These are phyloP conservation scores for Phytophthora crassamura DNA, from an alignment of 352 stramenopile species.

Conservation along the genomic window DNA sequence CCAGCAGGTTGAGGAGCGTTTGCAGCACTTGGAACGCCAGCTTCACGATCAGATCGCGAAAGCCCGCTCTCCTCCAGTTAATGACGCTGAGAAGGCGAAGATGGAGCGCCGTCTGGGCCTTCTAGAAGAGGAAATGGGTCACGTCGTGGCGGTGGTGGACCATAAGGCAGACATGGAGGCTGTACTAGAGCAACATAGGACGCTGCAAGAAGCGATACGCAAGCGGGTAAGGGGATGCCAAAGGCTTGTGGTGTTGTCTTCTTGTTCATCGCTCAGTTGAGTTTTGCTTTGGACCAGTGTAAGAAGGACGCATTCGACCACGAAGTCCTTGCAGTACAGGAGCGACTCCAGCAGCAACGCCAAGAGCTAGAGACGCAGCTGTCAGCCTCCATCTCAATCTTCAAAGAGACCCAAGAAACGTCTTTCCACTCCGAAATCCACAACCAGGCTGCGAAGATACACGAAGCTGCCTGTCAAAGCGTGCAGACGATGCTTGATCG, in stretches of 20 bases:
- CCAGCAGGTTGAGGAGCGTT: slow-evolving; percentile 14
- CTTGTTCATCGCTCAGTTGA: no score
- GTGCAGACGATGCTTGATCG: slow-evolving; percentile 10
- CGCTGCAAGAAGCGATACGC: slow-evolving; percentile 50
- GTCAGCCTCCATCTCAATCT: slow-evolving; percentile 7
- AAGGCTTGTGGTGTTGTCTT: neutral
- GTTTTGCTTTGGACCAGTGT: slow-evolving; percentile 34
- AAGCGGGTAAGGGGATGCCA: slow-evolving; percentile 40
- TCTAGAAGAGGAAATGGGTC: slow-evolving; percentile 64
- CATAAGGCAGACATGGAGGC: slow-evolving; percentile 51
- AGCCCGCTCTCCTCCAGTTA: slow-evolving; percentile 5
- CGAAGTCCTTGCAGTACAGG: slow-evolving; percentile 49
- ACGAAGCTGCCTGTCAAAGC: slow-evolving; percentile 5
- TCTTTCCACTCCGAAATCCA: slow-evolving; percentile 25
- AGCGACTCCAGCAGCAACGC: slow-evolving; percentile 35
- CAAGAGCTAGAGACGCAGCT: slow-evolving; percentile 31
- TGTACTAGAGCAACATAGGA: slow-evolving; percentile 38
- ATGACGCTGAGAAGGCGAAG: slow-evolving; percentile 28
- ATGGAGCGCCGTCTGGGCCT: slow-evolving; percentile 49
- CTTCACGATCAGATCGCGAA: slow-evolving; percentile 7
- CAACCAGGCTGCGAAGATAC: slow-evolving; percentile 24
- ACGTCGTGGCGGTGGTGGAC: slow-evolving; percentile 53
- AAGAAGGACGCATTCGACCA: slow-evolving; percentile 59
- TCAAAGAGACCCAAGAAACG: slow-evolving; percentile 24
- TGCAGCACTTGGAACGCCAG: slow-evolving; percentile 21